phyloP scores from a whole-genome alignment of 805 yeast genomes.

The Candida ulmi region DNA sequence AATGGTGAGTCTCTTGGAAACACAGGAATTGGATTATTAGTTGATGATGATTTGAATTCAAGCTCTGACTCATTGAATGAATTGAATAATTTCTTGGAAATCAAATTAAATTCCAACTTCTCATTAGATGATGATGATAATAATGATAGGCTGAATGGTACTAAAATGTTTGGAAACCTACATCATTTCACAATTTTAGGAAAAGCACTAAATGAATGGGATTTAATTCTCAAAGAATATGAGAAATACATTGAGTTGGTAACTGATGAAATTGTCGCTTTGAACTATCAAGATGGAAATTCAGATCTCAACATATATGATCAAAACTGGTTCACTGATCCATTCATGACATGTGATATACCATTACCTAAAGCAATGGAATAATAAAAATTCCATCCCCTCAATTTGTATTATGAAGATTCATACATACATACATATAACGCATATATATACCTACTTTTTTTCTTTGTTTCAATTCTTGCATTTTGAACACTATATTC shows the following conservation, averaged over 20 bases:
- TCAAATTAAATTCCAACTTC: background rate
- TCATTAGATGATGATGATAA: too few species aligned
- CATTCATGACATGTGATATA: slow-evolving; percentile 11
- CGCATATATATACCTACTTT: too few species aligned
- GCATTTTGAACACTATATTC: too few species aligned
- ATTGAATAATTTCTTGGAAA: slow-evolving; percentile 2
- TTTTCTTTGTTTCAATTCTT: too few species aligned
- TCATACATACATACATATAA: too few species aligned
- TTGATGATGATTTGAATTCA: background rate
- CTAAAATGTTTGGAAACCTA: slow-evolving; percentile 2
- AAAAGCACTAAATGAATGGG: slow-evolving; percentile 48
- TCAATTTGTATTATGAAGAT: too few species aligned
- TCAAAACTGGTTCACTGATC: slow-evolving; percentile 9
- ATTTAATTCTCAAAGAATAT: slow-evolving; percentile 28
- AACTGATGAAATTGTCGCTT: background rate
- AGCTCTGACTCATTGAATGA: slow-evolving; percentile 9
- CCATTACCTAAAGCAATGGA: slow-evolving; percentile 8
- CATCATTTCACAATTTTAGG: slow-evolving; percentile 32
- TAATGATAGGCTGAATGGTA: too few species aligned
- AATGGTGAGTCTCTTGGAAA: background rate
- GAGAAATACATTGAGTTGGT: slow-evolving; percentile 4
- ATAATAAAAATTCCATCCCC: background rate
- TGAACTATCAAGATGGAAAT: background rate
- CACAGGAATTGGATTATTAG: background rate
- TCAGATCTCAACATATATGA: background rate